Evolutionary conservation across 495 filamentous ascomycete genomes (phyloP).

Genomic region (Aspergillus steynii): DNA sequence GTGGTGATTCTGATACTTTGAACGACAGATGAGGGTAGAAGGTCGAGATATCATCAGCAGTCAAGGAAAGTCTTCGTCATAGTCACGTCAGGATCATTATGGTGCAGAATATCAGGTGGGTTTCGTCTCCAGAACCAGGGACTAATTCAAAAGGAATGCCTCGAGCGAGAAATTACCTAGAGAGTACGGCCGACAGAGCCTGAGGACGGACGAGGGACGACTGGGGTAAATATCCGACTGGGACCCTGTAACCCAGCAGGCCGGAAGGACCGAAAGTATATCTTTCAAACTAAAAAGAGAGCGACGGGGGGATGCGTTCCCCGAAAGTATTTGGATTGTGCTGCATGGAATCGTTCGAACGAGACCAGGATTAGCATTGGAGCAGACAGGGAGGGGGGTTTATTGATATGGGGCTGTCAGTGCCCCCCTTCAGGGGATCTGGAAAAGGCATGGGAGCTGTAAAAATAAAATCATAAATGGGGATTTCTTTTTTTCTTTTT

Average conservation of each 20-base stretch:
- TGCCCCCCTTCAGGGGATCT: constrained; percentile 10
- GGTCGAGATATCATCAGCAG: constrained; percentile 5
- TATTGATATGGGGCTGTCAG: constrained; percentile 7
- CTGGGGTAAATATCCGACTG: constrained; percentile 8
- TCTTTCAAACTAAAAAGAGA: constrained; percentile 17
- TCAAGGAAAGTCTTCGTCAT: neutral
- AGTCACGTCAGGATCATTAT: neutral
- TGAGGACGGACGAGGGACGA: neutral
- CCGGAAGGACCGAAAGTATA: constrained; percentile 16
- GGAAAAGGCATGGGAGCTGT: neutral
- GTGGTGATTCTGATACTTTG: neutral
- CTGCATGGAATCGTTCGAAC: constrained; percentile 23
- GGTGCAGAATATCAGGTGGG: neutral
- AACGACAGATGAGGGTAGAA: constrained; percentile 2
- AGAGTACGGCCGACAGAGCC: neutral
- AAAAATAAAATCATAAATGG: constrained; percentile 2
- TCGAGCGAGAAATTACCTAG: neutral
- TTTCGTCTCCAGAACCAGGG: neutral
- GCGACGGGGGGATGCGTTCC: constrained; percentile 10
- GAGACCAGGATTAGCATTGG: constrained; percentile 17
- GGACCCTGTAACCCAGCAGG: constrained; percentile 4
- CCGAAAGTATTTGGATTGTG: constrained; percentile 16
- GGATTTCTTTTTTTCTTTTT: no score
- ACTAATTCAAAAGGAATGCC: neutral
- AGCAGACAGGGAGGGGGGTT: constrained; percentile 9